These are phyloP conservation scores for Fusarium albosuccineum DNA, from an alignment of 2,329 filamentous ascomycete species.

Conservation along the genomic window DNA sequence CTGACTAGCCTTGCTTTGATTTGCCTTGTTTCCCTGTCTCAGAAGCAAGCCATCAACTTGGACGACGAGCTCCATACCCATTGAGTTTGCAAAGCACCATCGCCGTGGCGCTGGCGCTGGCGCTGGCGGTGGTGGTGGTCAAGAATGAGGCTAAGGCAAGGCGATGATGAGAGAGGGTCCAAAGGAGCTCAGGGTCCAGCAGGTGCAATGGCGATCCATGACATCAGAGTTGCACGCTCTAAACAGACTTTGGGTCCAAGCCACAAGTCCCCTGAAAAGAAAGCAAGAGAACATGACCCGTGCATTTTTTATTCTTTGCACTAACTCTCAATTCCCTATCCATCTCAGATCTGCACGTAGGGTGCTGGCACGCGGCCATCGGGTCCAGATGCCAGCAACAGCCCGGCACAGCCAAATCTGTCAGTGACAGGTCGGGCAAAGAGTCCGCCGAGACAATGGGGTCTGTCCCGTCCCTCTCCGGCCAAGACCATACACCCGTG, in stretches of 20 bases:
- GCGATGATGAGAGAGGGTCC: slow-evolving; percentile 18
- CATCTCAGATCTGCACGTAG: slow-evolving; percentile 38
- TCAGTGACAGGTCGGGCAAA: neutral
- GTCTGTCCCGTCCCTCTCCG: slow-evolving; percentile 7
- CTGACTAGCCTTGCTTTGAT: slow-evolving; percentile 2
- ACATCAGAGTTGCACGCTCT: slow-evolving; percentile 23
- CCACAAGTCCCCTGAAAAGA: slow-evolving; percentile 5
- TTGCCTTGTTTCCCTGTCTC: neutral
- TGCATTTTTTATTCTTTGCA: neutral
- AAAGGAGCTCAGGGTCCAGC: slow-evolving; percentile 32
- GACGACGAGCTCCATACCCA: neutral
- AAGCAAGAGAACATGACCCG: neutral
- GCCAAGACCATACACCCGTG: slow-evolving; percentile 8
- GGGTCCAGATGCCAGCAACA: slow-evolving; percentile 11
- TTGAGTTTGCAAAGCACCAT: slow-evolving; percentile 1
- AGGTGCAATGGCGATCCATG: slow-evolving; percentile 18
- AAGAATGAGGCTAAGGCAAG: slow-evolving; percentile 4
- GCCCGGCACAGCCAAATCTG: slow-evolving; percentile 7
- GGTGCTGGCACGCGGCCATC: slow-evolving; percentile 36
- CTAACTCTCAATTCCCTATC: neutral
- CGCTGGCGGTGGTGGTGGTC: slow-evolving; percentile 24
- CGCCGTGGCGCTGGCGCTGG: neutral
- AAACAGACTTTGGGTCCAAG: slow-evolving; percentile 1
- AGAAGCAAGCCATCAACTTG: slow-evolving; percentile 12
- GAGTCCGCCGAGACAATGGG: neutral